Base-by-base conservation (phyloP, 1,139 yeast species). In the Sugiyamaella grinbergsii region DNA sequence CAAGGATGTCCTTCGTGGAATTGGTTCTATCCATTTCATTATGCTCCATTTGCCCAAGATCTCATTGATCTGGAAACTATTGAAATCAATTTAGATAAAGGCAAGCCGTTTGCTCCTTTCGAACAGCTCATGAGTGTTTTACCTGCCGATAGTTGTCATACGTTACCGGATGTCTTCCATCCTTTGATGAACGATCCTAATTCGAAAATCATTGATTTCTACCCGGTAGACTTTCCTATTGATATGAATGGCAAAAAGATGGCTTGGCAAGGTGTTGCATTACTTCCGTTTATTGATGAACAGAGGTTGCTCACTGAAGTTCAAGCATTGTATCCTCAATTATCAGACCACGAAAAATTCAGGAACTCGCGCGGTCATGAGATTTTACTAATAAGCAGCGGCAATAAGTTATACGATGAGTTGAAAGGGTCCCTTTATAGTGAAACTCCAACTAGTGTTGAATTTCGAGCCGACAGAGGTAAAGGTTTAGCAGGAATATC, bases 1-100 rank as follows among this genome's bases (percentile, higher is more conserved):
- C 98, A 93, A 71, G 98, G 97, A 2, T 93, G 98, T 71, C 95
- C 96, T 0, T 91, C 98, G 0, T 94, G 99, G 99, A 85, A 84
- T 52, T 94, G 98, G 98, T 94, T 81, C 68, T 94, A 85, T 62
- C 98, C 98, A 0, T 93, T 84, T 66, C 98, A 94, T 67, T 94
- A 94, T 71, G 98, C 98, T 0, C 99, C 99, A 16, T 90, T 93
- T 75, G 98, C 98, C 0, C 78, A 85, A 6, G 99, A 94, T 67
- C 85, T 94, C 62, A 73, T 70, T 3, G 79, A 82, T 46, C 70
- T 90, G 40, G 76, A 78, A 1, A 81, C 78, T 29, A 68, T 85
- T 38, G 76, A 84, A 1, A 76, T 91, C 42, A 70, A 73, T 36
- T 91, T 93, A 64, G 76, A 78, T 10, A 67, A 72, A 36, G 96